These are phyloP conservation scores for Adansonia rubrostipa DNA, from an alignment of 441 rosid species.

Conservation along the genomic window DNA sequence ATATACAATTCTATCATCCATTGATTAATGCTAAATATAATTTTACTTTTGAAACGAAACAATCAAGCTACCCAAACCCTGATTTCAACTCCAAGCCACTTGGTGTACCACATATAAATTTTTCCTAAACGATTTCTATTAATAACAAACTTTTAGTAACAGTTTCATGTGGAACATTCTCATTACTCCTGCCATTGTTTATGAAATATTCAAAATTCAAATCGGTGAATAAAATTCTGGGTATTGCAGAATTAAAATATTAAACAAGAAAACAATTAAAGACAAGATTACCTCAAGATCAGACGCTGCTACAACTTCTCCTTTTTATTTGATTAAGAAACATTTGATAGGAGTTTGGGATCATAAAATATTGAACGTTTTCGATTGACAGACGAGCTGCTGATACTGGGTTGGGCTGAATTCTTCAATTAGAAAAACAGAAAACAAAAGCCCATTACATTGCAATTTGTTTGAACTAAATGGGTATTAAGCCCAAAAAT, in stretches of 20 bases:
- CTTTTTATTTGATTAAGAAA: too few species aligned
- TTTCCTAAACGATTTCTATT: not conserved
- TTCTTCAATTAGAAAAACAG: not conserved
- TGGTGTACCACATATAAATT: not conserved
- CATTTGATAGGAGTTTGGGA: too few species aligned
- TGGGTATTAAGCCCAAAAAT: not conserved
- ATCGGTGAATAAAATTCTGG: not conserved
- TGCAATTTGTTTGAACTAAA: not conserved
- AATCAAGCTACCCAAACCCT: not conserved
- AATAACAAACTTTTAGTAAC: conserved; percentile 3
- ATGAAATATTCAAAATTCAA: not conserved
- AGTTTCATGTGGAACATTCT: not conserved
- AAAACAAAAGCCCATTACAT: not conserved
- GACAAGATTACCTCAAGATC: conserved; percentile 1
- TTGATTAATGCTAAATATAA: not conserved
- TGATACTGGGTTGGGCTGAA: not conserved
- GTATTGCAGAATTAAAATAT: conserved; percentile 7
- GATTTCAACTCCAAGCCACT: not conserved
- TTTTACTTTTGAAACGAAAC: not conserved
- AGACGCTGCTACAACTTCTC: conserved; percentile 5
- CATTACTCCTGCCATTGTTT: not conserved
- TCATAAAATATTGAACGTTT: too few species aligned
- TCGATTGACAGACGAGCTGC: not conserved
- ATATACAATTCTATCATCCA: conserved; percentile 5
- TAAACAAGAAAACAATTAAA: conserved; percentile 4